Percentiles rank a stretch among this genome's conserved stretches.
Conservation (phyloP, 2,329 filamentous ascomycete species). For the Aureobasidium sp. region DNA sequence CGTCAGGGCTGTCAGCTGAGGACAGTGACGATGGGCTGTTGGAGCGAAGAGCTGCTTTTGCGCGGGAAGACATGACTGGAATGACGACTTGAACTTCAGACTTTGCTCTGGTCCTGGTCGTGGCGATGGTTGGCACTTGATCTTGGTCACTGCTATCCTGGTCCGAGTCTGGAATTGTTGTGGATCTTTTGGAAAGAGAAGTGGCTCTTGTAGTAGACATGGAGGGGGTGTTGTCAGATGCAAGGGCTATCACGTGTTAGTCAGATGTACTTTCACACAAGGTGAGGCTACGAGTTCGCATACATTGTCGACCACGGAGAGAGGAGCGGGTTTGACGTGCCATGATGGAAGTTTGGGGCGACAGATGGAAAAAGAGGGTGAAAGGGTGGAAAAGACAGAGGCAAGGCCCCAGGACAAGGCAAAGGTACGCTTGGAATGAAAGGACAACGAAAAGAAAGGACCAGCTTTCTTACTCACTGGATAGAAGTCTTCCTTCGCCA, state of each 20-base stretch:
- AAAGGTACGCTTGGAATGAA: not conserved
- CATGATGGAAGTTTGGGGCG: constrained; percentile 1
- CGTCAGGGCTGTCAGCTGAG: constrained; percentile 31
- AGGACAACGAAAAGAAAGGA: not conserved
- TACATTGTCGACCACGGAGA: not conserved
- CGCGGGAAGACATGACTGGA: constrained; percentile 6
- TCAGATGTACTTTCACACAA: not conserved
- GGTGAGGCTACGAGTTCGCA: not conserved
- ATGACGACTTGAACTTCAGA: constrained; percentile 11
- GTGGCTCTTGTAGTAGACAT: not conserved
- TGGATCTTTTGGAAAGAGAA: not conserved
- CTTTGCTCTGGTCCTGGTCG: not conserved
- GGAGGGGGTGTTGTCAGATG: not conserved
- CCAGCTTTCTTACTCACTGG: not conserved
- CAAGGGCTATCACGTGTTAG: not conserved
- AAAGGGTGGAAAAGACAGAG: not conserved
- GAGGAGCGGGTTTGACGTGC: constrained; percentile 8
- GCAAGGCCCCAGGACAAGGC: not conserved
- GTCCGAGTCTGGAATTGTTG: constrained; percentile 3
- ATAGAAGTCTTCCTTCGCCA: not conserved
- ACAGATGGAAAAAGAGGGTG: not conserved
- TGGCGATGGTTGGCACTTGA: not conserved
- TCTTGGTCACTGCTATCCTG: constrained; percentile 2
- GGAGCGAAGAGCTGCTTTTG: not conserved
- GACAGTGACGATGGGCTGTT: constrained; percentile 15